Conservation (phyloP, 2,329 filamentous ascomycete genomes). For the Metarhizium robertsii region DNA sequence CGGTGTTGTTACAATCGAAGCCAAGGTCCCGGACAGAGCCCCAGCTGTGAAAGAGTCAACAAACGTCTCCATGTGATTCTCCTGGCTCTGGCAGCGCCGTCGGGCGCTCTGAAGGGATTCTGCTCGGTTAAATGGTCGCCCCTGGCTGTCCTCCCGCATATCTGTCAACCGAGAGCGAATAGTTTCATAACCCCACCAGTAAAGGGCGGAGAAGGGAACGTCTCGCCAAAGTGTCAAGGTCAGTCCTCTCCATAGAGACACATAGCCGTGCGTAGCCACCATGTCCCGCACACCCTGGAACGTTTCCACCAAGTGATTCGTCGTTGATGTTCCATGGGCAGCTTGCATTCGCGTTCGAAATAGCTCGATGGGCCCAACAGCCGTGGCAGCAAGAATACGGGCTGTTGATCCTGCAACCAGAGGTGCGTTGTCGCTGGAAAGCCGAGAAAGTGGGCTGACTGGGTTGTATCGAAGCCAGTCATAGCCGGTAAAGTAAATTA, state of each 20-base stretch:
- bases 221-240: conserved; percentile 92
- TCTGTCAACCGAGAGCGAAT: conserved; percentile 65
- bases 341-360: conserved; percentile 90
- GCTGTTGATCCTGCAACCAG: conserved; percentile 72
- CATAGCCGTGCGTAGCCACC: conserved; percentile 68
- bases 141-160: conserved; percentile 45
- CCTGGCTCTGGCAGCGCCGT: conserved; percentile 50
- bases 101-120: conserved; percentile 32
- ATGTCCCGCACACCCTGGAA: conserved; percentile 68
- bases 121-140: conserved; percentile 26
- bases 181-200: conserved; percentile 96
- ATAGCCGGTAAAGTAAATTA: conserved; percentile 98
- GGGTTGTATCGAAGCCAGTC: conserved; percentile 79
- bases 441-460: conserved; percentile 58
- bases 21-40: conserved; percentile 71
- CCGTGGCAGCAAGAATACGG: conserved; percentile 69
- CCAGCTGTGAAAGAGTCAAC: conserved; percentile 85
- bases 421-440: conserved; percentile 64
- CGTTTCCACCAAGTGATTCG: conserved; percentile 70
- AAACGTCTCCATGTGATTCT: conserved; percentile 70
- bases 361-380: conserved; percentile 86
- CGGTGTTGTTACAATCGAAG: conserved; percentile 82
- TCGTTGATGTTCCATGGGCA: conserved; percentile 45
- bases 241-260: conserved; percentile 81
- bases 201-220: conserved; percentile 92